Percentiles rank a stretch among this genome's conserved stretches.
phyloP scores from a whole-genome alignment of 305 asterid species.

The Salvia sclarea region DNA sequence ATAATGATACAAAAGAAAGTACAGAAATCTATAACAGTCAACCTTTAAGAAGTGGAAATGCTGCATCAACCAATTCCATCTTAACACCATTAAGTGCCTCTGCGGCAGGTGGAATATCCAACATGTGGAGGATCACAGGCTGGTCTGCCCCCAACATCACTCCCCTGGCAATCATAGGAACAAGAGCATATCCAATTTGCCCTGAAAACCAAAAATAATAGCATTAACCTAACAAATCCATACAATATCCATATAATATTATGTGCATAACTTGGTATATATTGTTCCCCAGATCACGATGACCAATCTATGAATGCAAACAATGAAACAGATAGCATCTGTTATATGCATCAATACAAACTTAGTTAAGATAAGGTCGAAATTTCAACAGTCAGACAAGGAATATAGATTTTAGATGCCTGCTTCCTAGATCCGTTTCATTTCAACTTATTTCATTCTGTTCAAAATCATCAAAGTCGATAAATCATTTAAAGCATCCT shows the following conservation, averaged over 20 bases:
- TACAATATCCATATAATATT: neutral
- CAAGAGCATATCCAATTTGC: conserved; percentile 83
- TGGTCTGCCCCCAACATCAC: conserved; percentile 84
- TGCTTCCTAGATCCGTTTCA: neutral
- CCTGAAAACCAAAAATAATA: conserved; percentile 40
- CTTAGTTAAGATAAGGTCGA: neutral
- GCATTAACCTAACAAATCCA: neutral
- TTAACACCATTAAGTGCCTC: conserved; percentile 88
- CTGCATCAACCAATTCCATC: conserved; percentile 87
- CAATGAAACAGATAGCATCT: neutral
- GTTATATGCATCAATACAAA: neutral
- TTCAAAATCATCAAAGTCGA: neutral
- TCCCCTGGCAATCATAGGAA: conserved; percentile 91
- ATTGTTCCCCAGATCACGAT: neutral
- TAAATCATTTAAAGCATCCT: neutral
- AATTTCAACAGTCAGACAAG: neutral
- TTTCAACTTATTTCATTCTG: neutral
- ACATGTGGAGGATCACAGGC: conserved; percentile 89
- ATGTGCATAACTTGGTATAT: neutral
- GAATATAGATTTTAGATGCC: neutral
- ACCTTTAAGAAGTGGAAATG: conserved; percentile 92
- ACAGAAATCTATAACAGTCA: conserved; percentile 10
- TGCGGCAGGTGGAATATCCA: conserved; percentile 85
- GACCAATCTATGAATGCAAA: neutral
- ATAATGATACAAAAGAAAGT: neutral